Conservation (phyloP, 192 early-diverging fungal species). For the Podochytrium sp. region DNA sequence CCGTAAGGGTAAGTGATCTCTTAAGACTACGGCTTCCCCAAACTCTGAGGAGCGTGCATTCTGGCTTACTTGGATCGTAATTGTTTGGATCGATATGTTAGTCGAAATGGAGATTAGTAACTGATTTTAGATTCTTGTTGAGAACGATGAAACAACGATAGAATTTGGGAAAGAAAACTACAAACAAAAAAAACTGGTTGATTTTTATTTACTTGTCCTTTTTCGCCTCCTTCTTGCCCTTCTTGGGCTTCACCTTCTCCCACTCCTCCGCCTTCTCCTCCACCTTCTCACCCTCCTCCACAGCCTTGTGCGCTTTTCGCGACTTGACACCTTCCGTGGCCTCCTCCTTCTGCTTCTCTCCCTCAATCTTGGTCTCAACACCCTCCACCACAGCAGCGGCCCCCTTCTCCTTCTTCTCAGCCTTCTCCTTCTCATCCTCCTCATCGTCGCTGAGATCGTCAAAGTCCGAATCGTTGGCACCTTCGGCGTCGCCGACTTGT, state of each 20-base stretch:
- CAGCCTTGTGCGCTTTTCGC: conserved; percentile 14
- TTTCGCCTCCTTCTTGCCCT: conserved; percentile 24
- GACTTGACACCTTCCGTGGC: not conserved
- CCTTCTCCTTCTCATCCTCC: conserved; percentile 14
- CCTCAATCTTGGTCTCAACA: too few relatives aligned
- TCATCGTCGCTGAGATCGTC: conserved; percentile 31
- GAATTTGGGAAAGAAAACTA: too few relatives aligned
- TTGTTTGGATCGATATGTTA: too few relatives aligned
- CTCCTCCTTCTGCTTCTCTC: conserved; percentile 65
- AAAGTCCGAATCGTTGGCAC: conserved; percentile 28
- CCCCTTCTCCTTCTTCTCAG: conserved; percentile 30
- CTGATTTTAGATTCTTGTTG: not conserved
- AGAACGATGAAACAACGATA: not conserved
- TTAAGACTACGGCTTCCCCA: too few relatives aligned
- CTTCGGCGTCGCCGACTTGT: conserved; percentile 44
- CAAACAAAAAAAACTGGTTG: too few relatives aligned
- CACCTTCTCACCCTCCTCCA: not conserved
- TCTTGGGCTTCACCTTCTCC: not conserved
- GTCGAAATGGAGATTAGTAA: not conserved
- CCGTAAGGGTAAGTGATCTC: too few relatives aligned
- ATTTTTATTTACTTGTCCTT: conserved; percentile 19
- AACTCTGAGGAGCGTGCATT: too few relatives aligned
- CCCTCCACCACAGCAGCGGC: not conserved
- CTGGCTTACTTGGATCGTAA: too few relatives aligned
- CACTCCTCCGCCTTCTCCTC: not conserved